Base-by-base conservation (phyloP, 2,329 filamentous ascomycete species). In the Emergomyces orientalis region DNA sequence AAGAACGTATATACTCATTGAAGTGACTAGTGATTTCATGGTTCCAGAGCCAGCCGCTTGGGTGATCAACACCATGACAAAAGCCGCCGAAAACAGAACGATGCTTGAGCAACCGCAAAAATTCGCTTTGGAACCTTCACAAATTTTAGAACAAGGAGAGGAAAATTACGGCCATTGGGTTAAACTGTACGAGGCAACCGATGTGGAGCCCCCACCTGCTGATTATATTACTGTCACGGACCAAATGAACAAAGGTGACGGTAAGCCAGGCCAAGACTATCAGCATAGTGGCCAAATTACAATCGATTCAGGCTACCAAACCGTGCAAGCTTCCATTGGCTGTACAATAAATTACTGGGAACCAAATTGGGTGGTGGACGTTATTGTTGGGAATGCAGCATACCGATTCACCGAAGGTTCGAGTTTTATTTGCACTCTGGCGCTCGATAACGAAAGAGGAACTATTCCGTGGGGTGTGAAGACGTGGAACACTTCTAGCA, bases 91-190 rank as follows among this genome's bases (percentile, higher is more conserved):
- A 51, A 51, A 3, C 13, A 14, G 25, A 51, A 51, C 22, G 25
- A 51, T 51, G 47, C 9, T 51, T 11, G 47, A 51, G 25, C 22
- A 51, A 51, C 47, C 47, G 47, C 47, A 51, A 51, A 51, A 51
- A 5, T 51, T 51, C 7, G 47, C 3, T 13, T 27, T 51, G 13
- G 47, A 51, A 5, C 47, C 47, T 27, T 51, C 47, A 11, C 22
- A 51, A 30, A 51, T 51, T 51, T 27, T 13, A 51, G 22, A 51
- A 51, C 9, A 51, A 51, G 47, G 47, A 6, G 47, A 51, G 47
- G 47, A 51, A 25, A 51, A 51, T 51, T 51, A 51, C 25, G 47
- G 47, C 47, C 47, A 51, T 51, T 51, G 47, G 47, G 25, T 51
- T 13, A 51, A 51, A 30, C 13, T 27, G 22, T 51, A 51, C 47